Evolutionary conservation across 192 early-diverging fungal species (phyloP), one percentile per base, ranked within the genome.

Genomic region (Backusella morwellensis): DNA sequence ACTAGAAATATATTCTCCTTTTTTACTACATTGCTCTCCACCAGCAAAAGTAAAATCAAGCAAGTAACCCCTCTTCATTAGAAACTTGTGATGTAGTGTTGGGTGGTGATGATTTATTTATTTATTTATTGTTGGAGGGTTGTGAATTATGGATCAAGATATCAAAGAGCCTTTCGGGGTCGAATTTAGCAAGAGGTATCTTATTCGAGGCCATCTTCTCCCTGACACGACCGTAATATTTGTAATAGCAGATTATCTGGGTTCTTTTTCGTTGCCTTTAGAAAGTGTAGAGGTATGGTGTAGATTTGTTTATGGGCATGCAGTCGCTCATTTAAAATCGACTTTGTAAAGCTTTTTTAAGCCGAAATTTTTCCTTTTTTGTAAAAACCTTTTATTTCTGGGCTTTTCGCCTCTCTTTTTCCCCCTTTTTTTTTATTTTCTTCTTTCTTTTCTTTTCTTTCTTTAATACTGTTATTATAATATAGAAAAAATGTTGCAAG

Each of bases 401-500:
- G 19, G 47, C 47, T n/a, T 59, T 59, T 26, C 8, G 21, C 21
- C 21, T 56, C 21, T 26, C 15, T 50, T 56, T 21, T 21, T 21
- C 21, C 54, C 23, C 23, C 12, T 59, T 59, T 56, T 59, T 59
- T 56, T 0, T 23, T 56, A 8, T 7, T 56, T 52, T 52, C 19
- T 19, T 21, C 6, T 52, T 52, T 40, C 9, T 26, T 26, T 59
- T 54, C 11, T 59, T 56, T 59, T 59, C 9, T 59, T 26, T 59
- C 21, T 26, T 59, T 26, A 19, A 1, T 21, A 6, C 6, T 23
- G 7, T n/a, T 54, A 21, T 47, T 71, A 42, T 71, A 42, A 29
- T 50, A 42, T 71, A 21, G 12, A 12, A 40, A 42, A 11, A 5
- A 78, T 91, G 86, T 80, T 87, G 6, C 86, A 87, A 77, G 92